Base-by-base conservation (phyloP, 768 basidiomycete genomes). In the Mycena olivaceomarginata region DNA sequence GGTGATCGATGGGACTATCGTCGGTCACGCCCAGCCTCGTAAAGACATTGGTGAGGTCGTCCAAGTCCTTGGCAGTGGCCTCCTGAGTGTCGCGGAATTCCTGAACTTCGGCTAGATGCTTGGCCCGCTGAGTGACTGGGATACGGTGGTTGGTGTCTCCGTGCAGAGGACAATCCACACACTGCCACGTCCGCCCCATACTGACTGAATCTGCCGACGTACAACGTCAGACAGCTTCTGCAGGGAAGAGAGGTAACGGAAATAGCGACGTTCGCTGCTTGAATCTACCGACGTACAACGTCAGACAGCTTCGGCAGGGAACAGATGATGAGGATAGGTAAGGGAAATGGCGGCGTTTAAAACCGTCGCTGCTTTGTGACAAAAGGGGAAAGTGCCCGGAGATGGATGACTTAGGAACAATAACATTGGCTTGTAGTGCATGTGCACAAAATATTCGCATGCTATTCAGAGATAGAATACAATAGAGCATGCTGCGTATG, bases 341-440 rank as follows among this genome's bases (percentile, higher is more conserved):
- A 16, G 43, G 46, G 57, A 57, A 67, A 46, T 59, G 20, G 69
- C 56, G 57, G 70, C 51, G 25, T 56, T 69, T 75, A 41, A 68
- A 56, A 7, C 41, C 40, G 37, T 8, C 41, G 25, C 74, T 43
- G 13, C 73, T 62, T 70, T 66, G 69, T 71, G 74, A 57, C 46
- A n/a, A 65, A 69, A 62, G 74, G 74, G 67, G 74, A 64, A 62
- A 67, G 70, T 56, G 37, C 43, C 57, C 43, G 43, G 43, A 68
- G 62, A 31, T 25, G 59, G 67, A 66, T 66, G 22, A 51, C 13
- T 76, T 65, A 62, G 51, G 56, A 60, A 72, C 57, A 67, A 74
- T 48, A 45, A 22, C 66, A 60, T 25, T 51, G 39, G 57, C 65
- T 64, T 72, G 63, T 71, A 15, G 45, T 25, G 46, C 59, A 69